Evolutionary conservation across 768 basidiomycete species (phyloP).

Genomic region (Mycena kentingensis): DNA sequence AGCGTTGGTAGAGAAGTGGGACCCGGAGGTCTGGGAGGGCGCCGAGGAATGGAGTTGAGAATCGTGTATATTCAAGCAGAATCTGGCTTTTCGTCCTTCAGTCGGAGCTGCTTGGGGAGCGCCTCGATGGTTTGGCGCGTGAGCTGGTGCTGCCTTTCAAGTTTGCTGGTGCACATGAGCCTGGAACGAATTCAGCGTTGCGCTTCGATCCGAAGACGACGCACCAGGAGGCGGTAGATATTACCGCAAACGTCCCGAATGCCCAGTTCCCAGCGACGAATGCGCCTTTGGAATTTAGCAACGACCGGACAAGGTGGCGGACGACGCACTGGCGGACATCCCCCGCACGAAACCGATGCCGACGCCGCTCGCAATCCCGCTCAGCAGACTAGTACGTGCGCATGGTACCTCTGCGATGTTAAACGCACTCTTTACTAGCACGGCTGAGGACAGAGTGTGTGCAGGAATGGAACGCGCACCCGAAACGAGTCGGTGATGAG

Average conservation of each 20-base stretch:
- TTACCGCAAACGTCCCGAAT: constrained; percentile 66
- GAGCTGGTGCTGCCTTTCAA: constrained; percentile 13
- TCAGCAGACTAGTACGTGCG: constrained; percentile 71
- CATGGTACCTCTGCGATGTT: constrained; percentile 75
- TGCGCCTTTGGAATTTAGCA: constrained; percentile 42
- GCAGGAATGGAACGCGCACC: constrained; percentile 3
- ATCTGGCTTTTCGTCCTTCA: constrained; percentile 16
- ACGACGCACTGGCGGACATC: constrained; percentile 58
- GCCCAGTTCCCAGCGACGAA: constrained; percentile 80
- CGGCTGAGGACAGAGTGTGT: neutral
- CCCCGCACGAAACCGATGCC: constrained; percentile 78
- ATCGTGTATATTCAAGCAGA: neutral
- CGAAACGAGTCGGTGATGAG: constrained; percentile 15
- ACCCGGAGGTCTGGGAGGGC: constrained; percentile 58
- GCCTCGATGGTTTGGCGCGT: constrained; percentile 15
- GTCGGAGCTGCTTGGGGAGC: constrained; percentile 16
- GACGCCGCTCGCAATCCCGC: constrained; percentile 77
- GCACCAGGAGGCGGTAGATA: constrained; percentile 73
- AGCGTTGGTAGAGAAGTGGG: constrained; percentile 76
- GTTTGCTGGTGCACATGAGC: neutral
- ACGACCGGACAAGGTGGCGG: neutral
- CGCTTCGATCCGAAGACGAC: constrained; percentile 25
- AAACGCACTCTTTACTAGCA: constrained; percentile 48
- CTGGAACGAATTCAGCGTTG: constrained; percentile 5
- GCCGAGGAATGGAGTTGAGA: constrained; percentile 39